Evolutionary conservation across 2,329 filamentous ascomycete species (phyloP).

Genomic region (Neurospora sp.): DNA sequence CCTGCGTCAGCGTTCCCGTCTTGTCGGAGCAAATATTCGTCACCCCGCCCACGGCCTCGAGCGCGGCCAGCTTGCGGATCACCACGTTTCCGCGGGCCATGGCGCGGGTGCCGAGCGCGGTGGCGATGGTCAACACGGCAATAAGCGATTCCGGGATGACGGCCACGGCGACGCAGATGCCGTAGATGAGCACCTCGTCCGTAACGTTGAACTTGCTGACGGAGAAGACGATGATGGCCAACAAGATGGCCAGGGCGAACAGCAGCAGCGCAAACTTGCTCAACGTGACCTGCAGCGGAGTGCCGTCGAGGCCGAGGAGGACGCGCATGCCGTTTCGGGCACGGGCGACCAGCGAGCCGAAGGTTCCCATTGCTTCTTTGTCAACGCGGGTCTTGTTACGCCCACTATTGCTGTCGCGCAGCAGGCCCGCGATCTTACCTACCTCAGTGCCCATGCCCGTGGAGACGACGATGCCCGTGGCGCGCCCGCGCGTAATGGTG

Average conservation of each 20-base stretch:
- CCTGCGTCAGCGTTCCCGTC: slow-evolving; percentile 56
- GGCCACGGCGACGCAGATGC: slow-evolving; percentile 38
- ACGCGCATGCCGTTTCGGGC: slow-evolving; percentile 21
- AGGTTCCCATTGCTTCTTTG: slow-evolving; percentile 23
- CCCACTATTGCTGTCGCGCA: slow-evolving; percentile 37
- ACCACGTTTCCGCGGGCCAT: slow-evolving; percentile 47
- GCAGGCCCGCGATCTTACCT: slow-evolving; percentile 43
- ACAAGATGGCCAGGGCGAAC: slow-evolving; percentile 43
- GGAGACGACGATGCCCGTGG: slow-evolving; percentile 56
- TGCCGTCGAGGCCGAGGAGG: slow-evolving; percentile 45
- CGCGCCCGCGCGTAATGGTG: slow-evolving; percentile 61
- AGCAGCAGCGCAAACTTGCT: slow-evolving; percentile 58
- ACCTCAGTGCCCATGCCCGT: slow-evolving; percentile 56
- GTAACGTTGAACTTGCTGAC: slow-evolving; percentile 30
- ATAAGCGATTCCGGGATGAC: slow-evolving; percentile 48
- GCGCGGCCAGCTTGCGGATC: slow-evolving; percentile 49
- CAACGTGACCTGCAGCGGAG: slow-evolving; percentile 56
- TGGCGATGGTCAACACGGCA: slow-evolving; percentile 54
- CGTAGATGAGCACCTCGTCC: slow-evolving; percentile 37
- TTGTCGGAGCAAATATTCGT: slow-evolving; percentile 64
- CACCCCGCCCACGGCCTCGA: slow-evolving; percentile 60
- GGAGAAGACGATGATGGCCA: slow-evolving; percentile 33
- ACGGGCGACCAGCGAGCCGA: slow-evolving; percentile 14
- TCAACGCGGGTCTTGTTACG: slow-evolving; percentile 24
- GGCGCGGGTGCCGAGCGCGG: slow-evolving; percentile 44